Base-by-base conservation (phyloP, 139 green algal species). In the Zygnema cylindricum region DNA sequence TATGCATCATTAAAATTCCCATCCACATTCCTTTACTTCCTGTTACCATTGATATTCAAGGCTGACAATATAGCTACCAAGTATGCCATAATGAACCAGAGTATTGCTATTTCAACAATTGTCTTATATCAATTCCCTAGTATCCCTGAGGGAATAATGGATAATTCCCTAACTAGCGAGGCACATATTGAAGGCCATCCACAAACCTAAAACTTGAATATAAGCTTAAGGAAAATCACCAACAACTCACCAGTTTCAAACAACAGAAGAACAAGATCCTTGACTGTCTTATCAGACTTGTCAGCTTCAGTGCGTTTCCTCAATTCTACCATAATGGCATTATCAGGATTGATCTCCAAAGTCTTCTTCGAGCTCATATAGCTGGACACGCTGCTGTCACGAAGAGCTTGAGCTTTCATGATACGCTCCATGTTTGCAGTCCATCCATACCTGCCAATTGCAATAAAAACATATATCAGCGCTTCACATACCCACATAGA, bases 361-460 rank as follows among this genome's bases (percentile, higher is more conserved):
- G 98, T 99, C 95, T 99, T 99, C 96, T 99, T 99, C 88, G 77
- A 94, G 57, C 93, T 95, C 98, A 99, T 99, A 96, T 99, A 99
- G 32, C 92, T 92, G 38, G 93, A 93, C 98, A 99, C 98, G 92
- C 89, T 95, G 94, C 94, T 96, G 93, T 99, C 98, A 30, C 98
- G 94, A 86, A 99, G 94, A 7, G 98, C 98, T 39, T 98, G 97
- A 11, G 98, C 98, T 95, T 98, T 99, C 98, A 99, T 99, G 94
- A 99, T 99, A 81, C 98, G 95, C 95, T 99, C 98, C 98, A 99
- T 99, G 96, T 99, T 99, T 76, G 98, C 98, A 54, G 82, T 95
- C 98, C 98, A 99, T 84, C 98, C 98, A 89, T 99, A 99, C 49
- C 79, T 86, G 79, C 35, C 36, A 79, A 16, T n/a, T n/a, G n/a